phyloP scores from a whole-genome alignment of 257 asterid genomes.

The Fraxinus quadrangulata region DNA sequence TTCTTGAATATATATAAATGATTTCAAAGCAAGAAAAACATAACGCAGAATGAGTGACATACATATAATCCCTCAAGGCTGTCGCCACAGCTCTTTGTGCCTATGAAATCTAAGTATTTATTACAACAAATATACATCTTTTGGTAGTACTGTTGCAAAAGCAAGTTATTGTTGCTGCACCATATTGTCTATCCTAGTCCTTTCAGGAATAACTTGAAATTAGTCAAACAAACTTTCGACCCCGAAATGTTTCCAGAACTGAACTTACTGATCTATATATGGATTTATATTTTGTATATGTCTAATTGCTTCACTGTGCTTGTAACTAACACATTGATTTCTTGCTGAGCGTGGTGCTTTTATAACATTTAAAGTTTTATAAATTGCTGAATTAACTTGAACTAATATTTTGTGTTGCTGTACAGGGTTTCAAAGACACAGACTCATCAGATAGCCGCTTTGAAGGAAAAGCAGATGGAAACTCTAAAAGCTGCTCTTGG shows the following conservation, averaged over 20 bases:
- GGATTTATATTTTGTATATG: neutral
- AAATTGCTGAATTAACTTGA: neutral
- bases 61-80: neutral
- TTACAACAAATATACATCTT: no score
- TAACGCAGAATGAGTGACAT: neutral
- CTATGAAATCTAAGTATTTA: no score
- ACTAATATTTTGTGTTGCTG: slow-evolving; percentile 13
- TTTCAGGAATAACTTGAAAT: neutral
- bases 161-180: neutral
- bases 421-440: slow-evolving; percentile 81
- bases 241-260: neutral
- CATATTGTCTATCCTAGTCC: neutral
- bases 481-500: slow-evolving; percentile 85
- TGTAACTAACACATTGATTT: neutral
- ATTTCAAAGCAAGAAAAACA: neutral
- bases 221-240: neutral
- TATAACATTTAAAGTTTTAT: neutral
- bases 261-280: neutral
- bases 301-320: neutral
- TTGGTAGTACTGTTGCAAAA: neutral
- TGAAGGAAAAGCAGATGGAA: slow-evolving; percentile 90
- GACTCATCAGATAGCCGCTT: slow-evolving; percentile 85
- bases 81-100: neutral
- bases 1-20: neutral
- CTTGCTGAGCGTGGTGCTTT: neutral